These are phyloP conservation scores for Inga leiocalycina DNA, from an alignment of 306 rosid genomes.

Conservation along the genomic window DNA sequence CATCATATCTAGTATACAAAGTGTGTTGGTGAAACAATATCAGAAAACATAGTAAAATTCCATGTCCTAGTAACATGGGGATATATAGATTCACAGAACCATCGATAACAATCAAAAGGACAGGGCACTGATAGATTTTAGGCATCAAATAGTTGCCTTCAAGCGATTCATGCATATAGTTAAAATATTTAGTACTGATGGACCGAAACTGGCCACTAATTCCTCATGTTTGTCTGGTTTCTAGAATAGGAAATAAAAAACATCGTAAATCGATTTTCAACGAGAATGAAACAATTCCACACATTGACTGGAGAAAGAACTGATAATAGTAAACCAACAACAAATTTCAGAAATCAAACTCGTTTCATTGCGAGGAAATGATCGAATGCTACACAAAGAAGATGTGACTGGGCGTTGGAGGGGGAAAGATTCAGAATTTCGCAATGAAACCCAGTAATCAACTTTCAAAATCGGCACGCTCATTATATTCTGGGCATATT, in stretches of 20 bases:
- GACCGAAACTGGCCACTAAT: conserved; percentile 8
- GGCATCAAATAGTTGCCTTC: not conserved
- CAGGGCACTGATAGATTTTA: not conserved
- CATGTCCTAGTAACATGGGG: not conserved
- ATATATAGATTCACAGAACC: not conserved
- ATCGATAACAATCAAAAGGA: not conserved
- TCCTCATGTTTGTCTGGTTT: not conserved
- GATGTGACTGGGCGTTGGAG: not conserved
- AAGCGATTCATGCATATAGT: not conserved
- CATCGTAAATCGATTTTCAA: not conserved
- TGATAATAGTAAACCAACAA: not conserved
- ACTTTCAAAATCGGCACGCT: conserved; percentile 27
- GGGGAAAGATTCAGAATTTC: not conserved
- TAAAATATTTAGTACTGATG: not conserved
- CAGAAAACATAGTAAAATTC: not conserved
- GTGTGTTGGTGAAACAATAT: not conserved
- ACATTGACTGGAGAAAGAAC: not conserved
- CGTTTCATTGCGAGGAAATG: not conserved
- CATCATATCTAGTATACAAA: not conserved
- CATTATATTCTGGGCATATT: conserved; percentile 27
- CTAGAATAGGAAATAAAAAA: not conserved
- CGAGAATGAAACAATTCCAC: conserved; percentile 9
- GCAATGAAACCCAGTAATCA: conserved; percentile 19
- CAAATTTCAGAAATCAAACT: conserved; percentile 13
- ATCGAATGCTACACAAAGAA: conserved; percentile 22